These are phyloP conservation scores for Neurospora cerealis DNA, from an alignment of 495 filamentous ascomycete species.

Conservation along the genomic window DNA sequence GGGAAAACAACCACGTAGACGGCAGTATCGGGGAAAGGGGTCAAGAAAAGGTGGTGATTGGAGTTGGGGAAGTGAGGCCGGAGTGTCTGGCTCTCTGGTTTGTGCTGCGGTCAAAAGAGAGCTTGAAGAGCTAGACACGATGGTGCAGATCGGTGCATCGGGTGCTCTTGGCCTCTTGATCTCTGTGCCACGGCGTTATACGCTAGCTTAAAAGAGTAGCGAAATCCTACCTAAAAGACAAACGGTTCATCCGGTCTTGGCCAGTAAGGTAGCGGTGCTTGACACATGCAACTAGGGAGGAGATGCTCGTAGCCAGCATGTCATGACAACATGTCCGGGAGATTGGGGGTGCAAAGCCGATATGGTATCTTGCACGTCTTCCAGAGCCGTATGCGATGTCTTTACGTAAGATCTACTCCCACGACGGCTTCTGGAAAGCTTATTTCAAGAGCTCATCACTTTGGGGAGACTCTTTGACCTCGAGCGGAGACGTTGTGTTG, in stretches of 20 bases:
- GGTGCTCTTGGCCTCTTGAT: not conserved
- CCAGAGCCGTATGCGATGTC: not conserved
- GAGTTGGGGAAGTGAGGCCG: not conserved
- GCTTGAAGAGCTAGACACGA: conserved; percentile 3
- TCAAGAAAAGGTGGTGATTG: not conserved
- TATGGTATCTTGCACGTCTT: not conserved
- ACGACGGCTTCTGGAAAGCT: not conserved
- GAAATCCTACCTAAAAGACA: not conserved
- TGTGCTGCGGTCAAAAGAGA: conserved; percentile 20
- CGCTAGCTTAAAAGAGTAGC: not conserved
- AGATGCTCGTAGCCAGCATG: not conserved
- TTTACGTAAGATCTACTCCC: not conserved
- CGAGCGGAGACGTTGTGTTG: not conserved
- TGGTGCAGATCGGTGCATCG: conserved; percentile 20
- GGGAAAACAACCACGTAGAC: not conserved
- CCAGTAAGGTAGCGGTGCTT: not conserved
- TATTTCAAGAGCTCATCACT: not conserved
- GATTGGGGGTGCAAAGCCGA: not conserved
- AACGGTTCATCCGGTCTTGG: not conserved
- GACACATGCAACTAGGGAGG: not conserved
- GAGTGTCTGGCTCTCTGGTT: not conserved
- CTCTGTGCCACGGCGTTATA: not conserved
- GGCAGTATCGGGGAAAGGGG: not conserved
- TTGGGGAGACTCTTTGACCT: not conserved
- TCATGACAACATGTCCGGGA: not conserved